Conservation (phyloP, 2,329 filamentous ascomycete genomes). For the Corinectria fuckeliana region DNA sequence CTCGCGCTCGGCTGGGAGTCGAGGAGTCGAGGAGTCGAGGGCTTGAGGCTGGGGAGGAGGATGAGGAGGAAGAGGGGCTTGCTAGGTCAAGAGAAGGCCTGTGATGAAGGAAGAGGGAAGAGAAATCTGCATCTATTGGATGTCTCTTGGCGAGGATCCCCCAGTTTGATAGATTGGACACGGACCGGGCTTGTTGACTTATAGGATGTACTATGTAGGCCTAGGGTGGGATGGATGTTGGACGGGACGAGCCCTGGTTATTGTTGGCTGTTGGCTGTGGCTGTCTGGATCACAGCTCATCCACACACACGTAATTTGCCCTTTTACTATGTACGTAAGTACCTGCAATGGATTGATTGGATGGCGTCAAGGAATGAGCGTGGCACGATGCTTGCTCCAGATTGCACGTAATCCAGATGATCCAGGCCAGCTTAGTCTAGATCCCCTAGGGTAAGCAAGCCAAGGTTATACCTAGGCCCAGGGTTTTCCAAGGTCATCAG, state of each 20-base stretch:
- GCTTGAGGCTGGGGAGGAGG: constrained; percentile 8
- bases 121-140: constrained; percentile 26
- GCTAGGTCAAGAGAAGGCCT: constrained; percentile 18
- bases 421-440: neutral
- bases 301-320: neutral
- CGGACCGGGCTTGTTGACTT: constrained; percentile 12
- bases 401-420: neutral
- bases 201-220: too few relatives aligned
- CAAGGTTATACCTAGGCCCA: too few relatives aligned
- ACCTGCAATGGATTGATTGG: neutral
- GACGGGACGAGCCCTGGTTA: neutral
- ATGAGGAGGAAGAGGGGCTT: constrained; percentile 19
- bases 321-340: too few relatives aligned
- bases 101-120: constrained; percentile 32
- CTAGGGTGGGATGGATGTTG: neutral
- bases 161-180: constrained; percentile 9
- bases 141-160: constrained; percentile 13
- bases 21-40: constrained; percentile 7
- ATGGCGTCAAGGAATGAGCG: constrained; percentile 16
- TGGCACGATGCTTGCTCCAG: neutral
- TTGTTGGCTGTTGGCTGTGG: neutral
- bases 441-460: too few relatives aligned
- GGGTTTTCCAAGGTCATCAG: neutral
- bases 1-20: constrained; percentile 15
- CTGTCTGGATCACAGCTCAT: neutral